Evolutionary conservation across 331 rosid genomes (phyloP).

Genomic region (Pyrus hybrid): DNA sequence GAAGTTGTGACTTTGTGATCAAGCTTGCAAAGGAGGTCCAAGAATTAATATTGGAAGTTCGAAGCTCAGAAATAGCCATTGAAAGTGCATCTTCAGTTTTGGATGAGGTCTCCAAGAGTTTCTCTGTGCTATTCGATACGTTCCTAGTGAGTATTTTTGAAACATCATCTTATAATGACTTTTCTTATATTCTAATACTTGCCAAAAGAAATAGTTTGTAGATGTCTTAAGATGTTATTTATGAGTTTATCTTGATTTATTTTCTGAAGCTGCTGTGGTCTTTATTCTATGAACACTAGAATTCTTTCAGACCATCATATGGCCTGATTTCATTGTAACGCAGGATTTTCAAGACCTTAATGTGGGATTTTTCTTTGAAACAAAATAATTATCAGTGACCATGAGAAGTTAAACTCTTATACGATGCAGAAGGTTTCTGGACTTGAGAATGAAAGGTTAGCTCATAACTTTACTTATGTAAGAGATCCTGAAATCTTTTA

Average conservation of each 20-base stretch:
- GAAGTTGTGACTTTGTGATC: slow-evolving; percentile 29
- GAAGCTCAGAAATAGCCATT: slow-evolving; percentile 44
- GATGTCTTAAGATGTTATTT: slow-evolving; percentile 4
- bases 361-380: slow-evolving; percentile 30
- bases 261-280: background rate
- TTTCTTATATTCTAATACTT: background rate
- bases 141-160: slow-evolving; percentile 53
- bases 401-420: slow-evolving; percentile 46
- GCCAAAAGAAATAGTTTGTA: background rate
- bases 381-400: slow-evolving; percentile 30
- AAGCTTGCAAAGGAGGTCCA: slow-evolving; percentile 45
- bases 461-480: background rate
- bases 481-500: background rate
- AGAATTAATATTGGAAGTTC: slow-evolving; percentile 54
- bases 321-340: slow-evolving; percentile 14
- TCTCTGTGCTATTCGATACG: slow-evolving; percentile 34
- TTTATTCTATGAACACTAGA: background rate
- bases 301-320: background rate
- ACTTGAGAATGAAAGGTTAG: slow-evolving; percentile 69
- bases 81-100: slow-evolving; percentile 36
- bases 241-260: background rate
- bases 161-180: slow-evolving; percentile 6
- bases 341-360: slow-evolving; percentile 58
- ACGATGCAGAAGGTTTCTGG: slow-evolving; percentile 41
- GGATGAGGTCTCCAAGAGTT: slow-evolving; percentile 51